Percentiles rank a stretch among this genome's conserved stretches.
Conservation (phyloP, 257 asterid genomes). For the Cinchona pubescens region DNA sequence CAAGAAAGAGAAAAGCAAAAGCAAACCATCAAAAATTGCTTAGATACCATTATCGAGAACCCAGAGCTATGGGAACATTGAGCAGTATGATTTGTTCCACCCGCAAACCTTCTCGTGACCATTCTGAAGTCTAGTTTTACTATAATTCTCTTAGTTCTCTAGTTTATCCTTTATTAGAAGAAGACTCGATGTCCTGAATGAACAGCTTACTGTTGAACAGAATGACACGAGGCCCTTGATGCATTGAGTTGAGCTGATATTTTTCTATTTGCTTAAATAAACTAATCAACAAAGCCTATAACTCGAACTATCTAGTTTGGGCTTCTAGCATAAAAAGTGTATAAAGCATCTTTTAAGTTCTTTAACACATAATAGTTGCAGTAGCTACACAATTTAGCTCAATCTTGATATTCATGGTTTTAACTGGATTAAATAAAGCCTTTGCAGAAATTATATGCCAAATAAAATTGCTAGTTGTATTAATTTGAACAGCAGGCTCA, state of each 20-base stretch:
- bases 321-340: not conserved
- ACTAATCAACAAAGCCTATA: not conserved
- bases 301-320: not conserved
- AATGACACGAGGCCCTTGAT: not conserved
- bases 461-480: not conserved
- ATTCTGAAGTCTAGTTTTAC: not conserved
- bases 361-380: not conserved
- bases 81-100: not conserved
- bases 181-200: not conserved
- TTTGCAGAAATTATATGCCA: not conserved
- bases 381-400: not conserved
- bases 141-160: not conserved
- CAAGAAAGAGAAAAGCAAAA: conserved; percentile 18
- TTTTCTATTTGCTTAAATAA: not conserved
- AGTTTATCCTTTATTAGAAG: not conserved
- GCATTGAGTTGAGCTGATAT: not conserved
- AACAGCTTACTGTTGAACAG: not conserved
- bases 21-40: not conserved
- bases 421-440: not conserved
- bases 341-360: not conserved
- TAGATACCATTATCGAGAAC: not conserved
- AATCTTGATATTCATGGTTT: not conserved
- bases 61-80: not conserved
- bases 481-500: not conserved
- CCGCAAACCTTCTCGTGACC: not conserved